Evolutionary conservation across 108 stramenopile species (phyloP).

Genomic region (Skeletonema potamos): DNA sequence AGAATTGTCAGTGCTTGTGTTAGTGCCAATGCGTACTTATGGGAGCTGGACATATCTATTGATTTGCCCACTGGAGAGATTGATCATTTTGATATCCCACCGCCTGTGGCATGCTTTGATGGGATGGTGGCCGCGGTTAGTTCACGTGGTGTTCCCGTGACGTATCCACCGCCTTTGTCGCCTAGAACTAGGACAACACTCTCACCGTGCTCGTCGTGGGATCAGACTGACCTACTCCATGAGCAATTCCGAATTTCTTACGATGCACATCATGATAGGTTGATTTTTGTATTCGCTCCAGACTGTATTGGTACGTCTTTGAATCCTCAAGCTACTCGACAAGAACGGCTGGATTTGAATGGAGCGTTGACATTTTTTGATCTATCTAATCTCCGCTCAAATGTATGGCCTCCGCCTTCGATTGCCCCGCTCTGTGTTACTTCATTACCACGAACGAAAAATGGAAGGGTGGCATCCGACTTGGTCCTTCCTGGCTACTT

Average conservation of each 20-base stretch:
- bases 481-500: conserved; percentile 23
- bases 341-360: conserved; percentile 29
- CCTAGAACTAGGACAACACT: conserved; percentile 22
- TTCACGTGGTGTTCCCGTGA: conserved; percentile 25
- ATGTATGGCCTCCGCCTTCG: conserved; percentile 23
- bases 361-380: conserved; percentile 28
- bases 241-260: conserved; percentile 36
- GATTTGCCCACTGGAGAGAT: conserved; percentile 27
- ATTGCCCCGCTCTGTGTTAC: conserved; percentile 23
- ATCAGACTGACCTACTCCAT: conserved; percentile 27
- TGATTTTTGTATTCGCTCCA: conserved; percentile 35
- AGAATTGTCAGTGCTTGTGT: conserved; percentile 29
- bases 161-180: conserved; percentile 21
- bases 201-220: conserved; percentile 38
- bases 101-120: conserved; percentile 36
- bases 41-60: conserved; percentile 42
- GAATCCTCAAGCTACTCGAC: conserved; percentile 24
- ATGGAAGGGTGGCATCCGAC: conserved; percentile 18
- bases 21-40: conserved; percentile 31
- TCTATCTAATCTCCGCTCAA: conserved; percentile 10
- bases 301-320: conserved; percentile 34
- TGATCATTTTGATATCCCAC: conserved; percentile 29
- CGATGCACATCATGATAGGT: conserved; percentile 20
- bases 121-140: conserved; percentile 36
- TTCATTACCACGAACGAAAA: conserved; percentile 10